Evolutionary conservation across 805 yeast genomes (phyloP).

Genomic region (Millerozyma acaciae): DNA sequence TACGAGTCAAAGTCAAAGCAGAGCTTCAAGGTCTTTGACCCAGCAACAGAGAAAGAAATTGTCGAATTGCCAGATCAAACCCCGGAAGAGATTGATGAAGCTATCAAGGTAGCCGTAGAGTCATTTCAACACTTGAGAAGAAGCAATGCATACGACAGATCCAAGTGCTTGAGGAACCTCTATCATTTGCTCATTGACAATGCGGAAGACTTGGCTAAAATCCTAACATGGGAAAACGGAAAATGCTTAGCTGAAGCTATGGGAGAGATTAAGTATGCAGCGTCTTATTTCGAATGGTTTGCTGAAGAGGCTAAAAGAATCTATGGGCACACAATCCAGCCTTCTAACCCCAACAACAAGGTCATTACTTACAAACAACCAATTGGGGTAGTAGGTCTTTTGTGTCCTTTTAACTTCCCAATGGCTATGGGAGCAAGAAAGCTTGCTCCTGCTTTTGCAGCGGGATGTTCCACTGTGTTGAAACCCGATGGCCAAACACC

Average conservation of each 20-base stretch:
- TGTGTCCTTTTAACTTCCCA: slow-evolving; percentile 69
- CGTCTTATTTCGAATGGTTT: slow-evolving; percentile 45
- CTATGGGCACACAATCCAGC: slow-evolving; percentile 56
- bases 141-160: slow-evolving; percentile 48
- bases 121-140: slow-evolving; percentile 45
- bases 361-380: slow-evolving; percentile 55
- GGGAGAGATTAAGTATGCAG: slow-evolving; percentile 58
- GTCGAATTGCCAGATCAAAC: slow-evolving; percentile 42
- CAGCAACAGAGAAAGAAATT: slow-evolving; percentile 36
- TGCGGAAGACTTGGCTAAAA: slow-evolving; percentile 52
- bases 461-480: slow-evolving; percentile 57
- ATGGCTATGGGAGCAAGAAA: slow-evolving; percentile 65
- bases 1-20: slow-evolving; percentile 31
- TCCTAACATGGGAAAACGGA: slow-evolving; percentile 60
- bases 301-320: slow-evolving; percentile 54
- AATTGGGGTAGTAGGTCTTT: slow-evolving; percentile 59
- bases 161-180: slow-evolving; percentile 48
- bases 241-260: slow-evolving; percentile 50
- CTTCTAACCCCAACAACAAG: slow-evolving; percentile 47
- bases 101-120: slow-evolving; percentile 45
- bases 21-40: slow-evolving; percentile 36
- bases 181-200: slow-evolving; percentile 51
- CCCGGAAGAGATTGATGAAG: slow-evolving; percentile 38
- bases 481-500: slow-evolving; percentile 66
- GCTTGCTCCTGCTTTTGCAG: slow-evolving; percentile 63